Evolutionary conservation across 2,329 filamentous ascomycete genomes (phyloP), one percentile per base, ranked within the genome.

Genomic region (Tolypocladium tundrense): DNA sequence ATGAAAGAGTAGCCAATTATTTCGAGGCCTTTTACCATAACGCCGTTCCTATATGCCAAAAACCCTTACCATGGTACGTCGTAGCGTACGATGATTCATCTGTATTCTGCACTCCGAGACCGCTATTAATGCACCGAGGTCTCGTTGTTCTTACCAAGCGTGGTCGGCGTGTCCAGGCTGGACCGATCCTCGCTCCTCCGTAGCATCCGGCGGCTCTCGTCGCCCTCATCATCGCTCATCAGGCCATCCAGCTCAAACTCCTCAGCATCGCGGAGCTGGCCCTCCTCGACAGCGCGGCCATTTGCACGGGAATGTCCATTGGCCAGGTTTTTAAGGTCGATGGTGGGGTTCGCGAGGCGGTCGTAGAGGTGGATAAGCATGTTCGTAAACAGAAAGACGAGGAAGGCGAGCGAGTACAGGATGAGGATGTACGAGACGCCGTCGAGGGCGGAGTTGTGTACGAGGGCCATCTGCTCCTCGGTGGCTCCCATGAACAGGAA

Each of bases 401-500:
- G 73, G 72, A 96, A 97, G 31, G 93, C 88, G 55, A 97, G 79
- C 66, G 90, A 96, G 79, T 88, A 97, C 11, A 97, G 77, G 56
- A 97, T 92, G 33, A 99, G 80, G 45, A 97, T 85, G 71, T 97
- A 99, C 6, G 92, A 88, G 48, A 97, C 90, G 68, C 95, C 91
- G 33, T 91, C 91, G 66, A 97, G 86, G 59, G 86, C 81, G 0
- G 89, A 88, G 43, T 83, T 77, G 45, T 84, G 80, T 6, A 97
- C 78, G 1, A 97, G 77, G 27, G 79, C 68, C 90, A 97, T 96
- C 73, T 97, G 94, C 75, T 99, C 92, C 71, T 97, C 94, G 0
- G 91, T 97, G 19, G 94, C 93, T 39, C 91, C 89, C 91, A 97
- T 96, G 76, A 99, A 99, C 45, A 99, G 80, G 75, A 97, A 96